Base-by-base conservation (phyloP, 306 rosid genomes). In the Fragaria iinumae region DNA sequence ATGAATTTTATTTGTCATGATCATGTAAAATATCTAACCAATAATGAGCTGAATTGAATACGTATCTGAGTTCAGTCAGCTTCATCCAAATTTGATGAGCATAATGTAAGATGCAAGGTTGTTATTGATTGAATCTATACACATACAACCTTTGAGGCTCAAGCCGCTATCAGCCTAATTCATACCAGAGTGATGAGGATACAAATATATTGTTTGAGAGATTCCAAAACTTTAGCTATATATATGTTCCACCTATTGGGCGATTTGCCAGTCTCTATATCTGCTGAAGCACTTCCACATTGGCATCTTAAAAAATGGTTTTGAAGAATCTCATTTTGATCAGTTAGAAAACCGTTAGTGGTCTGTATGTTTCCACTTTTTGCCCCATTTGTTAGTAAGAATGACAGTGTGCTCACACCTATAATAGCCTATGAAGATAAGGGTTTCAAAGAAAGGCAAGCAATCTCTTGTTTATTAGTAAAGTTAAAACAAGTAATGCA, bases 161-260 rank as follows among this genome's bases (percentile, higher is more conserved):
- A 55, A 25, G 10, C 45, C 74, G 56, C 41, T 47, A 7, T 50
- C 64, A 36, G 32, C 77, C 57, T 74, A 18, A 74, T 29, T 43
- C 57, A 43, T 17, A 41, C 3, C 11, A 59, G 57, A n/a, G 60
- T 25, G 43, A 44, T 10, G 34, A 11, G 45, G 45, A 39, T 27
- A 16, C 4, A 14, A 56, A 12, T 56, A 56, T 53, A 7, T 2
- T 11, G 65, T 34, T 34, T 32, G n/a, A 39, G 68, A 56, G 55
- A 47, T 16, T 43, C 23, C 44, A 20, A 56, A 52, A 21, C 12
- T 73, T 38, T 57, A 23, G 55, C 20, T 14, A 6, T 18, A 8
- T 43, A 0, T 8, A 39, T 72, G 8, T 7, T 18, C 53, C 67
- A 41, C 14, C 18, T 16, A 14, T 59, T 23, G 56, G 20, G 43